A percentile compares a stretch with the other conserved stretches of the same genome.
These are phyloP conservation scores for Dendrobium catenatum DNA, from an alignment of 106 monocot species.

Conservation along the genomic window DNA sequence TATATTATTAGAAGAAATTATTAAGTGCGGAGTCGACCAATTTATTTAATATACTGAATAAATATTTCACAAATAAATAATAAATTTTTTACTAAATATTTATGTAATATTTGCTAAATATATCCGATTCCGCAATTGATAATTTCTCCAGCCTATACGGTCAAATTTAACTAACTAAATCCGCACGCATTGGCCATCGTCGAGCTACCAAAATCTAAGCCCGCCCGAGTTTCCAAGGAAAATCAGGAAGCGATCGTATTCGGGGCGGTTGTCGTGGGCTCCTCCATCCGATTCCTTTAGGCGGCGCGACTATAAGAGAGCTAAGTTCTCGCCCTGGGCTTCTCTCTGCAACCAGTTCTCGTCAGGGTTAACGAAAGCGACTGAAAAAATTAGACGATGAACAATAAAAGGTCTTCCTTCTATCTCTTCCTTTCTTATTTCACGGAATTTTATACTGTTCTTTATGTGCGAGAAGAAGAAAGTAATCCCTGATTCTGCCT, in stretches of 20 bases:
- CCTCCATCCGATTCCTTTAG: not conserved
- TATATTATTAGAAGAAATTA: too few species aligned
- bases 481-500: not conserved
- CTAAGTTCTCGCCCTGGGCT: not conserved
- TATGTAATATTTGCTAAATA: too few species aligned
- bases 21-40: too few species aligned
- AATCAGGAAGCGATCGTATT: not conserved
- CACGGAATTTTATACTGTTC: not conserved
- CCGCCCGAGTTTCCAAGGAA: too few species aligned
- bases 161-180: too few species aligned
- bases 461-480: not conserved
- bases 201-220: too few species aligned
- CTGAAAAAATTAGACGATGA: not conserved
- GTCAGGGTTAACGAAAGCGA: not conserved
- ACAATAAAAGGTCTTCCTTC: not conserved
- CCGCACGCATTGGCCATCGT: too few species aligned
- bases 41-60: too few species aligned
- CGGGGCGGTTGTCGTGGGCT: not conserved
- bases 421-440: not conserved
- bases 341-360: not conserved
- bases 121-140: too few species aligned
- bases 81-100: too few species aligned
- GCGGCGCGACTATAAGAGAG: not conserved
- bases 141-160: too few species aligned
- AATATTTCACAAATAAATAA: too few species aligned